A percentile compares a stretch with the other conserved stretches of the same genome.
phyloP scores from a whole-genome alignment of 129 eudicot species.

The Flaveria sonorensis region DNA sequence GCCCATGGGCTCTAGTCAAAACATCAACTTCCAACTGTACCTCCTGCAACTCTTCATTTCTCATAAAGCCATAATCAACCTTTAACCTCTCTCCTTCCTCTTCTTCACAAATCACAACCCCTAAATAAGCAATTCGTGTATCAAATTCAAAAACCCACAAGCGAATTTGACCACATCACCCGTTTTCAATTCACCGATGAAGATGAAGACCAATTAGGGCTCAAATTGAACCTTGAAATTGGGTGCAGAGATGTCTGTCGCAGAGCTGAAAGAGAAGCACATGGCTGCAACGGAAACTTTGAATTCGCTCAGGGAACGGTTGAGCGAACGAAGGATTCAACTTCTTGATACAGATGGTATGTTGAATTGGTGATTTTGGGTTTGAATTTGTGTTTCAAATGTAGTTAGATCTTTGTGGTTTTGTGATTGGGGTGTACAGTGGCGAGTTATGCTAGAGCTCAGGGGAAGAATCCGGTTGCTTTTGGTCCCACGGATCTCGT shows the following conservation, averaged over 20 bases:
- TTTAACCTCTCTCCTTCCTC: constrained; percentile 4
- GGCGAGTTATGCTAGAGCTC: constrained; percentile 75
- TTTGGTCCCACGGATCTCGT: constrained; percentile 93
- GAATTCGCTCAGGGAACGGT: constrained; percentile 62
- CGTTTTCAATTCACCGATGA: neutral
- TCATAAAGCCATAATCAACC: neutral
- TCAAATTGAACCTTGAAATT: constrained; percentile 13
- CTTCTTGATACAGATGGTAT: constrained; percentile 95
- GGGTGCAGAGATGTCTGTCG: constrained; percentile 60
- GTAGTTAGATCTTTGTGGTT: constrained; percentile 32
- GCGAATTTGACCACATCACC: neutral
- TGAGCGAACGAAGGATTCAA: constrained; percentile 64
- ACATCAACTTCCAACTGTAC: constrained; percentile 20
- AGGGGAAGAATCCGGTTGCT: constrained; percentile 68
- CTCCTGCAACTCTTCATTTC: constrained; percentile 31
- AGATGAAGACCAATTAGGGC: constrained; percentile 10
- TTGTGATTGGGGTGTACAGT: constrained; percentile 43
- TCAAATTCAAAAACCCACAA: neutral
- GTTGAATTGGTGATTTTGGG: neutral
- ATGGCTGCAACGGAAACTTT: constrained; percentile 72
- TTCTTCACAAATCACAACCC: neutral
- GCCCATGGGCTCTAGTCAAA: constrained; percentile 26
- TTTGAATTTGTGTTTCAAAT: constrained; percentile 11
- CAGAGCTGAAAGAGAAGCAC: constrained; percentile 87
- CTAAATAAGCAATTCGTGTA: neutral